Evolutionary conservation across 257 asterid species (phyloP), one percentile per base, ranked within the genome.

Genomic region (Anisodus tanguticus): DNA sequence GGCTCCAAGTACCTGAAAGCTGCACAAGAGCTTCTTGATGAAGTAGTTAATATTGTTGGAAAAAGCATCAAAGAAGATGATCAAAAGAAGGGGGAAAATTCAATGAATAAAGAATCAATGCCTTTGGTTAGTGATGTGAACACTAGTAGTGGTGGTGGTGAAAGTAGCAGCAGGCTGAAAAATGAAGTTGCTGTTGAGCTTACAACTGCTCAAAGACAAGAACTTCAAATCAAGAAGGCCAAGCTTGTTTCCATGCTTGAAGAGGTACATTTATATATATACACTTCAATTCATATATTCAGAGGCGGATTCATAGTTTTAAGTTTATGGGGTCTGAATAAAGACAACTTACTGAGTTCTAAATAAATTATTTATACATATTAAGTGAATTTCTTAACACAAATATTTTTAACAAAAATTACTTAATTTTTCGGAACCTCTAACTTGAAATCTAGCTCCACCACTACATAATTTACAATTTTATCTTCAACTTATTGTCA

Each of bases 221-320:
- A 93, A 85, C 88, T 92, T 86, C 97, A 92, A 88, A 92, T 90
- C 94, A 94, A 91, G 88, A 93, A 92, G 89, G 91, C 94, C 15
- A 93, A 92, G 83, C 97, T 93, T 78, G 74, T 84, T 54, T 86
- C 79, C 92, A 90, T 94, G 97, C 86, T 93, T 16, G 94, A 94
- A 71, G 97, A 94, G 97, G 98, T 94, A 91, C 77, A 22, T 7
- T n/a, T n/a, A 22, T 26, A 15, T 22, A 19, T 70, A 39, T 70
- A 35, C 53, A 77, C 35, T 49, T 49, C 57, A 72, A 9, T 69
- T 69, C 16, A 17, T 72, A n/a, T 54, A 12, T 41, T 41, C 45
- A 3, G 45, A 54, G 13, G 1, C 59, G 4, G 13, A 16, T 68
- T 26, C 6, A 39, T 0, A 68, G 3, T 68, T 37, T 68, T 37